These are phyloP conservation scores for Deuterostichococcus epilithicus DNA, from an alignment of 139 green algal genomes.

Conservation along the genomic window DNA sequence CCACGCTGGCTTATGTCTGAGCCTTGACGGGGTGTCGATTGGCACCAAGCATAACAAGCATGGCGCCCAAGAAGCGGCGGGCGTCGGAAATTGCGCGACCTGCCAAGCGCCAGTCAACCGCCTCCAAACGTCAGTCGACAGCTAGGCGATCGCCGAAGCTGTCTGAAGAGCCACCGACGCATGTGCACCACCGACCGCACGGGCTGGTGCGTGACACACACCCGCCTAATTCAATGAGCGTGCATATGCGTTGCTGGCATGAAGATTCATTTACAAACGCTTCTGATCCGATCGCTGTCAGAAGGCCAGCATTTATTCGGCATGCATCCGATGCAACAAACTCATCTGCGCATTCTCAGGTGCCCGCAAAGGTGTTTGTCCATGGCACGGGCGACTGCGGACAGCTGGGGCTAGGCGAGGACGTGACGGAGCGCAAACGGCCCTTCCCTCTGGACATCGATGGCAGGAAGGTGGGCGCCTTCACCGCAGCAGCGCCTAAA, in stretches of 20 bases:
- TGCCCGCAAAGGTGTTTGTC: conserved; percentile 42
- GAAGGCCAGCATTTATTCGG: too few species aligned
- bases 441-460: conserved; percentile 29
- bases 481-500: background rate
- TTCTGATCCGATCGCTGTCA: too few species aligned
- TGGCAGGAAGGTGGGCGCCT: conserved; percentile 13
- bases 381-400: conserved; percentile 58
- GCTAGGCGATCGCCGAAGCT: too few species aligned
- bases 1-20: too few species aligned
- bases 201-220: conserved; percentile 2
- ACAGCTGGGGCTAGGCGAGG: conserved; percentile 62
- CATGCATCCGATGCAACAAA: too few species aligned
- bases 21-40: too few species aligned
- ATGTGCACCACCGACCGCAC: background rate
- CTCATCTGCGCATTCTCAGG: conserved; percentile 33
- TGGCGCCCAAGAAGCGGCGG: background rate
- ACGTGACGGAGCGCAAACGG: conserved; percentile 42
- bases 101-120: background rate
- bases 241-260: background rate
- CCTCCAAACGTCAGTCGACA: background rate
- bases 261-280: too few species aligned
- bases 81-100: background rate
- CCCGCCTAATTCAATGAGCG: background rate
- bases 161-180: background rate
- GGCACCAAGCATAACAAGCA: background rate